phyloP scores from a whole-genome alignment of 2,329 filamentous ascomycete genomes.

The Thelonectria blattea region DNA sequence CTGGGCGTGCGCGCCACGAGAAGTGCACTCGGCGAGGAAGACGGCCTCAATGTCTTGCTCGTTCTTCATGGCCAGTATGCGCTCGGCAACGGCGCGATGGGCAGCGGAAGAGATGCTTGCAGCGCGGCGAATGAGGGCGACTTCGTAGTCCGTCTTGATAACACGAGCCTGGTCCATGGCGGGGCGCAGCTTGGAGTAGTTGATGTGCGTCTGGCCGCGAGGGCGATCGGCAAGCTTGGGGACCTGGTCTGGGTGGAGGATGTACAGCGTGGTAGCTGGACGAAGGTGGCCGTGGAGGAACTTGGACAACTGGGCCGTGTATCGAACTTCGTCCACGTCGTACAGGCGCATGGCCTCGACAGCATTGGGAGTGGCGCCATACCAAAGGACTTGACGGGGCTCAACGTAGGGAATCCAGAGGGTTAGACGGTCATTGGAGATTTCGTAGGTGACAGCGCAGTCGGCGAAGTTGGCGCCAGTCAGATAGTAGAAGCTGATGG shows the following conservation, averaged over 20 bases:
- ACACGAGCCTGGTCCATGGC: slow-evolving; percentile 84
- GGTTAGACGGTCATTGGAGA: slow-evolving; percentile 65
- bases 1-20: slow-evolving; percentile 75
- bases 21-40: slow-evolving; percentile 75
- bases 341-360: slow-evolving; percentile 67
- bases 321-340: slow-evolving; percentile 75
- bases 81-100: slow-evolving; percentile 74
- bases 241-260: slow-evolving; percentile 56
- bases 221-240: slow-evolving; percentile 47
- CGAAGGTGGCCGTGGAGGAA: slow-evolving; percentile 49
- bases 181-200: slow-evolving; percentile 61
- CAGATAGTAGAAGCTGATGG: slow-evolving; percentile 63
- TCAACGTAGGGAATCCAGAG: slow-evolving; percentile 78
- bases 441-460: slow-evolving; percentile 63
- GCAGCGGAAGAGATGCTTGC: slow-evolving; percentile 80
- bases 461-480: slow-evolving; percentile 60
- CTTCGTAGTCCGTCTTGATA: slow-evolving; percentile 84
- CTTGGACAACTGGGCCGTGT: slow-evolving; percentile 58
- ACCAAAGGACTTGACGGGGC: slow-evolving; percentile 66
- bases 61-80: slow-evolving; percentile 68
- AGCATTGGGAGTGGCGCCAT: slow-evolving; percentile 64
- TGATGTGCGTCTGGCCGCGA: slow-evolving; percentile 48
- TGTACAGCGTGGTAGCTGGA: slow-evolving; percentile 49
- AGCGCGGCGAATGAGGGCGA: slow-evolving; percentile 80
- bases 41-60: slow-evolving; percentile 85